phyloP scores from a whole-genome alignment of 2,329 filamentous ascomycete genomes.

The Xenosphaeropsis pyriputrescens region DNA sequence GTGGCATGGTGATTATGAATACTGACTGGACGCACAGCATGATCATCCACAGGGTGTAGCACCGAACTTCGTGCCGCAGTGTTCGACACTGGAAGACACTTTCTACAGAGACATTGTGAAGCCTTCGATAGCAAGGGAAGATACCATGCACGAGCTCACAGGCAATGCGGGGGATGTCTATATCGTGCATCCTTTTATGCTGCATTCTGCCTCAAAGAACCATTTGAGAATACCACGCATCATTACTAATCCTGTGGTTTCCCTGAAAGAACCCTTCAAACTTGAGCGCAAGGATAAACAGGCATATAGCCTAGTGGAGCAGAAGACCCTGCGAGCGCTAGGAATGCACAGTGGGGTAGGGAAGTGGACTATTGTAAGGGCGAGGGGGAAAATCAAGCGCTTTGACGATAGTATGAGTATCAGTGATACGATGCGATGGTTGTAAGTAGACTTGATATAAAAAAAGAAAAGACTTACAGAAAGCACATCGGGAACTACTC shows the following conservation, averaged over 20 bases:
- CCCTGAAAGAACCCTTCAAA: slow-evolving; percentile 32
- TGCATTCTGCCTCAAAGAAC: slow-evolving; percentile 39
- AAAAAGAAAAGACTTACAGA: too few species aligned
- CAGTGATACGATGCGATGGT: too few species aligned
- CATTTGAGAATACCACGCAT: slow-evolving; percentile 25
- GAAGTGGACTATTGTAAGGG: too few species aligned
- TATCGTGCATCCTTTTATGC: slow-evolving; percentile 43
- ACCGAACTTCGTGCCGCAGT: too few species aligned
- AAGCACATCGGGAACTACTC: too few species aligned
- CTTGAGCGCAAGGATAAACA: slow-evolving; percentile 31
- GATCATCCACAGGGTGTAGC: too few species aligned
- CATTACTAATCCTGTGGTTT: slow-evolving; percentile 42
- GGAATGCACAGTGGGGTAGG: slow-evolving; percentile 9
- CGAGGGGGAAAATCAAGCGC: too few species aligned
- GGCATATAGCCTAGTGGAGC: slow-evolving; percentile 39
- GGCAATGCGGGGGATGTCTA: slow-evolving; percentile 41
- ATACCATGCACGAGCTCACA: slow-evolving; percentile 35
- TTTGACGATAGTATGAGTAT: too few species aligned
- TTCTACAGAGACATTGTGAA: neutral
- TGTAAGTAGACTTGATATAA: too few species aligned
- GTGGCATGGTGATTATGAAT: neutral
- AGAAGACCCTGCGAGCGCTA: slow-evolving; percentile 33
- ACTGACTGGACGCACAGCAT: too few species aligned
- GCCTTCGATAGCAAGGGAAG: neutral
- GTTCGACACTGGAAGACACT: neutral